These are phyloP conservation scores for Omphalotus guepiniiformis DNA, from an alignment of 768 basidiomycete genomes.

Conservation along the genomic window DNA sequence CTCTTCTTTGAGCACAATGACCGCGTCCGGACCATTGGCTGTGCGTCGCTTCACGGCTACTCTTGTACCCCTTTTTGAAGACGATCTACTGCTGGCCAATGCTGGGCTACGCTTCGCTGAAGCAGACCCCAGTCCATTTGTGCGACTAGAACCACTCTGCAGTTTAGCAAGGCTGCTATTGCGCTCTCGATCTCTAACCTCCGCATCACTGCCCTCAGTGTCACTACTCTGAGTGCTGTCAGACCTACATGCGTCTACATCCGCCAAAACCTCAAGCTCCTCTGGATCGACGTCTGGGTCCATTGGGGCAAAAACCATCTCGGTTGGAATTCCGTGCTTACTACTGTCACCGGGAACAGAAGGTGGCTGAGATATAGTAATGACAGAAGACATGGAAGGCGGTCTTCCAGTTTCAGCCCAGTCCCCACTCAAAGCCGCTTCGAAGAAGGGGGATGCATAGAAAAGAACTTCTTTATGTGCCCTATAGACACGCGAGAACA, in stretches of 20 bases:
- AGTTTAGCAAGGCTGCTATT: slow-evolving; percentile 59
- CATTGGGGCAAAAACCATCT: slow-evolving; percentile 59
- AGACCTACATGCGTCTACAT: slow-evolving; percentile 29
- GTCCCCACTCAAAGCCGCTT: slow-evolving; percentile 83
- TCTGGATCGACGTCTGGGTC: slow-evolving; percentile 45
- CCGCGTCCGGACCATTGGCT: slow-evolving; percentile 65
- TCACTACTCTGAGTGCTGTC: slow-evolving; percentile 27
- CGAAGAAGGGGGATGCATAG: slow-evolving; percentile 94
- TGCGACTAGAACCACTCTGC: slow-evolving; percentile 35
- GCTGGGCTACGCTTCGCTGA: slow-evolving; percentile 11
- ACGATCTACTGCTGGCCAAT: too few relatives aligned
- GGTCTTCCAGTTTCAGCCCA: slow-evolving; percentile 90
- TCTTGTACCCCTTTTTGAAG: slow-evolving; percentile 27
- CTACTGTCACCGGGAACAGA: slow-evolving; percentile 47
- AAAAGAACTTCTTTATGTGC: slow-evolving; percentile 88
- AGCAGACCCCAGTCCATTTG: slow-evolving; percentile 2
- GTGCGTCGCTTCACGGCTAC: slow-evolving; percentile 38
- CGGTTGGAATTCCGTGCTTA: slow-evolving; percentile 38
- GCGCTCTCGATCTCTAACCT: slow-evolving; percentile 36
- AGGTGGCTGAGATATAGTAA: slow-evolving; percentile 79
- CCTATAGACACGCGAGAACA: slow-evolving; percentile 46
- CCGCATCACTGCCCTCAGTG: slow-evolving; percentile 12
- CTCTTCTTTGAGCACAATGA: slow-evolving; percentile 89
- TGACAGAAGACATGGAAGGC: slow-evolving; percentile 74
- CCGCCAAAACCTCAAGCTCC: slow-evolving; percentile 40